These are phyloP conservation scores for Fragilariopsis cylindrus DNA, from an alignment of 108 stramenopile genomes.

Conservation along the genomic window DNA sequence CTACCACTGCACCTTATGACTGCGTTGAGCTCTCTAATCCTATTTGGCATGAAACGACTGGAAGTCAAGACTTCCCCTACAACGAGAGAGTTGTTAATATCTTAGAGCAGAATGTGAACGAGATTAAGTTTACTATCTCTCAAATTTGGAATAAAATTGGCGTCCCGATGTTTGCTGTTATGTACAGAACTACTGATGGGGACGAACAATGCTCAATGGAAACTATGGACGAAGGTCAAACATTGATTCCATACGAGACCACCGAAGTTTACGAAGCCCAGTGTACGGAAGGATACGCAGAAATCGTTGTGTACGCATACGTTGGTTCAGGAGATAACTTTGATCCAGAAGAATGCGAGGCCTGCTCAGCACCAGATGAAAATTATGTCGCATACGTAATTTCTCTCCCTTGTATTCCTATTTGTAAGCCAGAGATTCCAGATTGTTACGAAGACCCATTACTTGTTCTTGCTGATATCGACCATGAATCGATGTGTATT, in stretches of 20 bases:
- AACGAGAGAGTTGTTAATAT: neutral
- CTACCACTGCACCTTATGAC: neutral
- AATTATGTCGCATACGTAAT: neutral
- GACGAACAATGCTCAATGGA: neutral
- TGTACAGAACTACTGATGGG: neutral
- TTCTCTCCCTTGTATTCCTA: neutral
- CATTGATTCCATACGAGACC: neutral
- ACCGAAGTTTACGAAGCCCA: neutral
- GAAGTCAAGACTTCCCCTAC: conserved; percentile 1
- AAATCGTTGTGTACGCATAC: neutral
- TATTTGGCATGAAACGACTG: neutral
- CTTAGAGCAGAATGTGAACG: neutral
- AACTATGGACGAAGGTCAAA: neutral
- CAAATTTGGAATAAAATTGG: neutral
- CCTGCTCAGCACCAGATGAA: neutral
- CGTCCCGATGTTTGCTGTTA: neutral
- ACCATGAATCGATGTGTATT: neutral
- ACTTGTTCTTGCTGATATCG: conserved; percentile 8
- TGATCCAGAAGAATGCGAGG: neutral
- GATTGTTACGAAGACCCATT: conserved; percentile 4
- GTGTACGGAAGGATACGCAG: conserved; percentile 2
- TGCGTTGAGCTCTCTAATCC: neutral
- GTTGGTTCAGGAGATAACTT: neutral
- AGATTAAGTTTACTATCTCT: neutral
- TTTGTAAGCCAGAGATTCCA: conserved; percentile 4